Evolutionary conservation across 306 rosid species (phyloP), one percentile per base, ranked within the genome.

Genomic region (Medicago ruthenica): DNA sequence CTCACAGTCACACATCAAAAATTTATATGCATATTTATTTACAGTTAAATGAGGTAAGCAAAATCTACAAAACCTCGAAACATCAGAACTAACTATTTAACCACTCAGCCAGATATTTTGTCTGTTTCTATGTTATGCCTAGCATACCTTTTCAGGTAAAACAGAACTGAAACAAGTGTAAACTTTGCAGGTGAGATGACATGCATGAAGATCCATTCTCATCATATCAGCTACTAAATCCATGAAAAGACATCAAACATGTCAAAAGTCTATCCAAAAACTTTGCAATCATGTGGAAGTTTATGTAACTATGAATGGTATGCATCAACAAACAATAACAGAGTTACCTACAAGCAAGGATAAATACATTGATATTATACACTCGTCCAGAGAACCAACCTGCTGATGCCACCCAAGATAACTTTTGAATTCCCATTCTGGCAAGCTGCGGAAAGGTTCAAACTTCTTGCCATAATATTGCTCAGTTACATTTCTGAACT

Each of bases 341-440:
- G 27, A 21, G 44, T 13, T 17, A 10, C n/a, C 34, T 36, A 39
- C n/a, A 51, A 50, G 50, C 64, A 34, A n/a, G 76, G 42, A 83
- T 22, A 79, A 74, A 58, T 54, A 61, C 75, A 71, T 51, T 13
- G 48, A 67, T 74, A 73, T 27, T 34, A 65, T 66, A 42, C 39
- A 76, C 39, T 78, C 55, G 66, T 79, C 37, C 61, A 75, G 51
- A 81, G 47, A 85, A 82, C 83, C 53, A 82, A 92, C 99, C 99
- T 96, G 99, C 71, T 96, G 89, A 75, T 96, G 93, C 99, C 99
- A 96, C 53, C 99, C 99, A 74, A 96, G 85, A 88, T 92, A 83
- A 82, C 97, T 89, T 85, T 92, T 91, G 70, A 96, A 96, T 83
- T 90, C 95, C 96, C 96, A 96, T 65, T 96, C 91, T 4, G 99